Percentiles rank a stretch among this genome's conserved stretches.
Conservation (phyloP, 352 stramenopile species). For the Peronospora tabacina region DNA sequence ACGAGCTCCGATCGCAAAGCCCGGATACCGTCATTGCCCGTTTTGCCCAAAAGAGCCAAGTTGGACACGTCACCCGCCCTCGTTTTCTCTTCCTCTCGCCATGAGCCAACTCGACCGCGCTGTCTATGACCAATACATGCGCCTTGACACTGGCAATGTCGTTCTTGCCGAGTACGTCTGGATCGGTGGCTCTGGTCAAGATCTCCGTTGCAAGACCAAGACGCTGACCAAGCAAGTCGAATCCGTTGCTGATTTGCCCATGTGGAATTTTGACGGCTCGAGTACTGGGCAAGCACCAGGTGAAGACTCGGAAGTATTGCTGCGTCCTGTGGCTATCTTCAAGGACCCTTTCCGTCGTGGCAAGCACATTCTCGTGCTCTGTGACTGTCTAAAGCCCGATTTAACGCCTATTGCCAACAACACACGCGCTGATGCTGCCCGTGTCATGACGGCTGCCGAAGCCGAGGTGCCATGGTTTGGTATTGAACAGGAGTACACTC, state of each 20-base stretch:
- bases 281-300: constrained; percentile 95
- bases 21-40: not conserved
- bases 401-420: constrained; percentile 90
- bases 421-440: constrained; percentile 69
- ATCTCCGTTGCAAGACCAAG: constrained; percentile 91
- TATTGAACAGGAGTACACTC: constrained; percentile 96
- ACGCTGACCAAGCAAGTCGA: constrained; percentile 73
- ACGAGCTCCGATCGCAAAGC: not conserved
- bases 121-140: constrained; percentile 80
- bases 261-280: constrained; percentile 98
- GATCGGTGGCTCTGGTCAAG: constrained; percentile 90
- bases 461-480: constrained; percentile 88
- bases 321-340: constrained; percentile 91
- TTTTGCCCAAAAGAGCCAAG: not conserved
- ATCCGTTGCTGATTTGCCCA: constrained; percentile 78
- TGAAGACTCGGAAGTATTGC: constrained; percentile 94
- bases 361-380: constrained; percentile 95
- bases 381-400: constrained; percentile 94
- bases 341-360: constrained; percentile 93
- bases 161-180: constrained; percentile 93
- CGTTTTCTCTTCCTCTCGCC: constrained; percentile 6
- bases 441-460: constrained; percentile 61
- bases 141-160: constrained; percentile 35
- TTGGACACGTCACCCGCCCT: not conserved
- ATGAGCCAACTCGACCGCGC: constrained; percentile 81